Evolutionary conservation across 129 eudicot genomes (phyloP), one percentile per base, ranked within the genome.

Genomic region (Ambrosia artemisiifolia): DNA sequence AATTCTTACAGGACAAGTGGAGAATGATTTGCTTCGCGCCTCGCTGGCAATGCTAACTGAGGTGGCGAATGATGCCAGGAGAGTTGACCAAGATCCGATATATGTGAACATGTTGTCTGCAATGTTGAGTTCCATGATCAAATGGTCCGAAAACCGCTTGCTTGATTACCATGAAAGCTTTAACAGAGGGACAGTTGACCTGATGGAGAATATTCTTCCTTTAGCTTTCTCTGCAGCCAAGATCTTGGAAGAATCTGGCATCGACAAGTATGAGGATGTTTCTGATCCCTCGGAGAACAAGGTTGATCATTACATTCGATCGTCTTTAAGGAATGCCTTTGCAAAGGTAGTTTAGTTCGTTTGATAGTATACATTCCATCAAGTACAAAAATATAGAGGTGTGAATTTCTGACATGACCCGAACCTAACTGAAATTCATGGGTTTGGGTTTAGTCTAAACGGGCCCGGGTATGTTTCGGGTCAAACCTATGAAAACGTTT

Each of bases 11-110:
- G 98, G 96, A 46, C 86, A 79, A 42, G 87, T 78, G 33, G 99
- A 90, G 73, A 77, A 78, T 1, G 99, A 94, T 49, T 84, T 94
- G 4, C 81, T 94, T 51, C 82, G 86, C 2, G 99, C 99, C 8
- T 42, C 96, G 0, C 65, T 82, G 0, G 77, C 85, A 13, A 90
- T 94, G 96, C 46, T 94, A 77, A 85, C 84, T 0, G 96, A 94
- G 81, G 97, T 94, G 5, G 95, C 98, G 0, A 83, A 63, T 51
- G 96, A 94, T 74, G 89, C 97, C 18, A 94, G 78, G 83, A 88
- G 67, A 67, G 85, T 79, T 5, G 89, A 86, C 19, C 71, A 87
- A 44, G 92, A 87, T 67, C 82, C 86, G 5, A 7, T 73, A 2
- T 90, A 94, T 50, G 74, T 83, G 72, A 75, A 75, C 74, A 86